Base-by-base conservation (phyloP, 306 rosid species). In the Begonia loranthoides region DNA sequence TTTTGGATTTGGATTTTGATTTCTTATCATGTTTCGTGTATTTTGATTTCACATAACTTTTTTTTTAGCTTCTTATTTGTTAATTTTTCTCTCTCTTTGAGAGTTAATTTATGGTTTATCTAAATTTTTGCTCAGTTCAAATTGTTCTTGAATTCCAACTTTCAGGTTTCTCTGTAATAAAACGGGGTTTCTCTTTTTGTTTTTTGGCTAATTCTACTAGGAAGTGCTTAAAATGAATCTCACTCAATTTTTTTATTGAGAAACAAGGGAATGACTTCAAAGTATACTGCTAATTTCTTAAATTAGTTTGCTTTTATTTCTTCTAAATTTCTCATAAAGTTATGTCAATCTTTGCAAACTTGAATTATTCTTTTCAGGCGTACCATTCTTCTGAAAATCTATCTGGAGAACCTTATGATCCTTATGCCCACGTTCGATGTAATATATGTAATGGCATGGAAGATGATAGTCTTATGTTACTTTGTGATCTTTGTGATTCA, bases 401-500 rank as follows among this genome's bases (percentile, higher is more conserved):
- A 64, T 50, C 59, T 11, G 70, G 56, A 41, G 71, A 73, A 67
- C 69, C 66, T 49, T 41, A 21, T 56, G 70, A 64, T 65, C 73
- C 81, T 51, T 50, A 64, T 71, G 75, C 68, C 16, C 66, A 77
- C 15, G 65, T 71, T 44, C 36, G 17, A n/a, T 84, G 97, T 17
- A 24, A 52, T 57, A 59, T 71, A 28, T 84, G 97, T 61, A 54
- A 55, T 15, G 64, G 62, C 15, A 59, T 14, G 60, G 54, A 52
- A 43, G 82, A 84, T 67, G 97, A 81, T 14, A 55, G 55, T 67
- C 74, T 75, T 54, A 46, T 81, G 45, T 60, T 88, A 41, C 73
- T 84, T 7, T 89, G 97, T 66, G 83, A 84, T 65, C 76, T 73
- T 55, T 84, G 94, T 43, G 84, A 77, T 41, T 56, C 78, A 12